Evolutionary conservation across 2,329 filamentous ascomycete species (phyloP).

Genomic region (Fusarium sacchari): DNA sequence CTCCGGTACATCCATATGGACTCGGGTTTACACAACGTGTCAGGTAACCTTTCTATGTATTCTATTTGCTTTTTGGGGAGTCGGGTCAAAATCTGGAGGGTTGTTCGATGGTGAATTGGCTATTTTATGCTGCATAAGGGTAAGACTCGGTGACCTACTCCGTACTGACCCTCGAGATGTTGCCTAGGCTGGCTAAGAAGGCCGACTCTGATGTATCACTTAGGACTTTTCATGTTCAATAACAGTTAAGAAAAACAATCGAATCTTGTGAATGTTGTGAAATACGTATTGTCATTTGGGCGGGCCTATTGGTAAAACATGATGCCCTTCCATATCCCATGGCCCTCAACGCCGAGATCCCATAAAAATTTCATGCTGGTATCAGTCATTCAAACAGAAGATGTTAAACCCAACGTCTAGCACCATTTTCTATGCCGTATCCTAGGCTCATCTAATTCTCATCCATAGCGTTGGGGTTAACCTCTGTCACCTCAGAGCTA

Average conservation of each 20-base stretch:
- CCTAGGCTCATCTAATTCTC: constrained; percentile 33
- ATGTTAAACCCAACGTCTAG: constrained; percentile 42
- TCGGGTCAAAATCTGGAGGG: constrained; percentile 22
- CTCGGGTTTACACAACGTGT: constrained; percentile 27
- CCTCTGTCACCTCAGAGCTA: constrained; percentile 68
- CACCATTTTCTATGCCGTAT: constrained; percentile 31
- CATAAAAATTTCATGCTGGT: constrained; percentile 48
- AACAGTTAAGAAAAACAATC: constrained; percentile 26
- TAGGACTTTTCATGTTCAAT: constrained; percentile 38
- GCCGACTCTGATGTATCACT: constrained; percentile 39
- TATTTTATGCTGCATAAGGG: constrained; percentile 52
- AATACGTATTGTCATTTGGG: constrained; percentile 42
- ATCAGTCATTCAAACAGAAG: constrained; percentile 48
- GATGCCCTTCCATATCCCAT: constrained; percentile 45
- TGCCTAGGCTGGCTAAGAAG: constrained; percentile 28
- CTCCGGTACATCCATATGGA: constrained; percentile 8
- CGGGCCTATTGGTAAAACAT: constrained; percentile 44
- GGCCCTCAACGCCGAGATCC: constrained; percentile 51
- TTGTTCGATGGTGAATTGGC: constrained; percentile 25
- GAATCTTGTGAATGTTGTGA: constrained; percentile 26
- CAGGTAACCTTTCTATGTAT: constrained; percentile 45
- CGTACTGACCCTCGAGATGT: constrained; percentile 43
- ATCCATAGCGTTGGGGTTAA: constrained; percentile 54
- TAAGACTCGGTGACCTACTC: constrained; percentile 56
- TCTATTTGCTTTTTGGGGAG: constrained; percentile 42